Evolutionary conservation across 495 filamentous ascomycete species (phyloP).

Genomic region (Niebla homalea): DNA sequence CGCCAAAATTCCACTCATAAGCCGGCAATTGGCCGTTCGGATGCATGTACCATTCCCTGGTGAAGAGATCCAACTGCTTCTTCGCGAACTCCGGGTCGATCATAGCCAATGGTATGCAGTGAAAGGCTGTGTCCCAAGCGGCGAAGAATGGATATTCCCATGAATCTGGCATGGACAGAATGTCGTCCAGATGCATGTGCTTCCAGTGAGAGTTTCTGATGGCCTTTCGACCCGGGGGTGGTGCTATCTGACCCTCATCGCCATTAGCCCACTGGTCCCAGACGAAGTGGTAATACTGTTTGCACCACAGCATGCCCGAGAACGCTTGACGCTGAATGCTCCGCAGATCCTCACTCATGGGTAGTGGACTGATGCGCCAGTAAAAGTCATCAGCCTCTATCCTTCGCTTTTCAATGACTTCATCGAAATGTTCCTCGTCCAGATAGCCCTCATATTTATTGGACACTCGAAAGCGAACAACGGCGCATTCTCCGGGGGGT

Average conservation of each 20-base stretch:
- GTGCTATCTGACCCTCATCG: slow-evolving; percentile 44
- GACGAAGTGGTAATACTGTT: slow-evolving; percentile 92
- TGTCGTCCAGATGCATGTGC: slow-evolving; percentile 85
- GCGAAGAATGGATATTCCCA: slow-evolving; percentile 99
- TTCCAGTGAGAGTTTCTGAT: slow-evolving; percentile 84
- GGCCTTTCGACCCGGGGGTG: slow-evolving; percentile 63
- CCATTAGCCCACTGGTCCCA: slow-evolving; percentile 96
- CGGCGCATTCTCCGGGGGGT: slow-evolving; percentile 78
- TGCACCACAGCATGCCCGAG: slow-evolving; percentile 94
- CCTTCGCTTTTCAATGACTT: slow-evolving; percentile 72
- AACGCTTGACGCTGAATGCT: slow-evolving; percentile 94
- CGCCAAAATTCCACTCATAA: slow-evolving; percentile 97
- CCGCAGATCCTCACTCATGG: slow-evolving; percentile 85
- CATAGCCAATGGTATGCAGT: slow-evolving; percentile 91
- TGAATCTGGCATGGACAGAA: slow-evolving; percentile 92
- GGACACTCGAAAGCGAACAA: slow-evolving; percentile 84
- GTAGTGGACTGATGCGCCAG: slow-evolving; percentile 80
- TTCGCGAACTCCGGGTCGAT: slow-evolving; percentile 96
- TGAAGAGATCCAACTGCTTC: slow-evolving; percentile 91
- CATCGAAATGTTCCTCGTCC: slow-evolving; percentile 85
- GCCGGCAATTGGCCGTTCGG: slow-evolving; percentile 85
- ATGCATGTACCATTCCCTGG: slow-evolving; percentile 98
- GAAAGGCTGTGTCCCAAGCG: slow-evolving; percentile 94
- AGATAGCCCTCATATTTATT: slow-evolving; percentile 58
- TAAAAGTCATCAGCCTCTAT: slow-evolving; percentile 94